Conservation (phyloP, 495 filamentous ascomycete species). For the Penicillium tannophilum region DNA sequence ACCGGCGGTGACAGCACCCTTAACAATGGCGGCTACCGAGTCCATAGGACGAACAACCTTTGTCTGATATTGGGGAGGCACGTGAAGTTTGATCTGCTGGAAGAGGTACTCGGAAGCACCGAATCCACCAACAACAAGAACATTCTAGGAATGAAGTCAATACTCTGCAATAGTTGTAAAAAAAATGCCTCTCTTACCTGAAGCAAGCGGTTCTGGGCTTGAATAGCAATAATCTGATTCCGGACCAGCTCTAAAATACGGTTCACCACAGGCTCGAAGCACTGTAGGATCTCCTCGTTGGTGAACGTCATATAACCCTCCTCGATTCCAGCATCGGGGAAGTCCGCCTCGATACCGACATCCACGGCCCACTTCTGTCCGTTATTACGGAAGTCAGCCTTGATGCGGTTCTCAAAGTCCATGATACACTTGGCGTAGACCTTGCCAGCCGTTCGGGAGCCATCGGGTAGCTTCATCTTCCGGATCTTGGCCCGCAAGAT, state of each 20-base stretch:
- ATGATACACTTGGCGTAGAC: slow-evolving; percentile 85
- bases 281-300: slow-evolving; percentile 80
- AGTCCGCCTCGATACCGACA: slow-evolving; percentile 77
- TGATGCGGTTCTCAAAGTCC: slow-evolving; percentile 84
- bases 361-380: slow-evolving; percentile 85
- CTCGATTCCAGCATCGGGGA: slow-evolving; percentile 77
- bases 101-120: slow-evolving; percentile 83
- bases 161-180: not conserved
- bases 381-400: slow-evolving; percentile 82
- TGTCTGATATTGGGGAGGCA: slow-evolving; percentile 75
- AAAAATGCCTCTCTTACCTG: slow-evolving; percentile 54
- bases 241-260: slow-evolving; percentile 75
- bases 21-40: slow-evolving; percentile 79
- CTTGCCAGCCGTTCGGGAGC: slow-evolving; percentile 72
- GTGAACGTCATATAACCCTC: slow-evolving; percentile 85
- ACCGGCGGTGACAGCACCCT: slow-evolving; percentile 82
- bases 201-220: slow-evolving; percentile 69
- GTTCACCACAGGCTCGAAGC: slow-evolving; percentile 79
- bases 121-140: slow-evolving; percentile 77
- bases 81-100: slow-evolving; percentile 79
- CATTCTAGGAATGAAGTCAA: slow-evolving; percentile 55
- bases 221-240: slow-evolving; percentile 81
- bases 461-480: slow-evolving; percentile 83
- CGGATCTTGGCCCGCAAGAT: slow-evolving; percentile 78
- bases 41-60: slow-evolving; percentile 86